These are phyloP conservation scores for Porphyrellus cyaneotinctus DNA, from an alignment of 768 basidiomycete species.

Conservation along the genomic window DNA sequence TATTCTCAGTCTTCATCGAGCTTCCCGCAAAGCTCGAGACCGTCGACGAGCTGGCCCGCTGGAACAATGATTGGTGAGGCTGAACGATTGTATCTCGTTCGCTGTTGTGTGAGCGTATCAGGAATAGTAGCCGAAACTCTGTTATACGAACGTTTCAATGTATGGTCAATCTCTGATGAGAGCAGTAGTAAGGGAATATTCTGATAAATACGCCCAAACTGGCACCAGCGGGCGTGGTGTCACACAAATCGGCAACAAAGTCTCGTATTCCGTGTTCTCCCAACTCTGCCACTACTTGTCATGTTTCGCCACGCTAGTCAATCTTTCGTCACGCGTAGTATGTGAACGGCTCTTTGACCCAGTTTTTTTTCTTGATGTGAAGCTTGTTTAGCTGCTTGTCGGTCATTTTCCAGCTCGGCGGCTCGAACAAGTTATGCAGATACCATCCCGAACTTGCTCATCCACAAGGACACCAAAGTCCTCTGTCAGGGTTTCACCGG, in stretches of 20 bases:
- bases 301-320: constrained; percentile 63
- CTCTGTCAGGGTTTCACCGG: constrained; percentile 91
- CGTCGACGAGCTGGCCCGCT: constrained; percentile 40
- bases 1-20: constrained; percentile 63
- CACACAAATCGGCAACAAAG: constrained; percentile 11
- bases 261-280: constrained; percentile 5
- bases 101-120: constrained; percentile 3
- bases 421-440: constrained; percentile 78
- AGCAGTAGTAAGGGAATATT: neutral
- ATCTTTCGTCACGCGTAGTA: constrained; percentile 52
- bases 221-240: constrained; percentile 17
- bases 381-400: constrained; percentile 50
- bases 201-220: constrained; percentile 27
- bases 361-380: neutral
- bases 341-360: constrained; percentile 12
- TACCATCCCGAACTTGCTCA: constrained; percentile 86
- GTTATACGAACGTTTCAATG: constrained; percentile 1
- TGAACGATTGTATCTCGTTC: neutral
- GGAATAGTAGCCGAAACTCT: constrained; percentile 11
- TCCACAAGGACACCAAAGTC: constrained; percentile 94
- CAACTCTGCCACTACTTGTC: constrained; percentile 11
- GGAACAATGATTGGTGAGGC: constrained; percentile 21
- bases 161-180: neutral
- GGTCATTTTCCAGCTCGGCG: constrained; percentile 78
- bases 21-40: constrained; percentile 71